Base-by-base conservation (phyloP, 495 filamentous ascomycete genomes). In the Gamarada debralockiae region DNA sequence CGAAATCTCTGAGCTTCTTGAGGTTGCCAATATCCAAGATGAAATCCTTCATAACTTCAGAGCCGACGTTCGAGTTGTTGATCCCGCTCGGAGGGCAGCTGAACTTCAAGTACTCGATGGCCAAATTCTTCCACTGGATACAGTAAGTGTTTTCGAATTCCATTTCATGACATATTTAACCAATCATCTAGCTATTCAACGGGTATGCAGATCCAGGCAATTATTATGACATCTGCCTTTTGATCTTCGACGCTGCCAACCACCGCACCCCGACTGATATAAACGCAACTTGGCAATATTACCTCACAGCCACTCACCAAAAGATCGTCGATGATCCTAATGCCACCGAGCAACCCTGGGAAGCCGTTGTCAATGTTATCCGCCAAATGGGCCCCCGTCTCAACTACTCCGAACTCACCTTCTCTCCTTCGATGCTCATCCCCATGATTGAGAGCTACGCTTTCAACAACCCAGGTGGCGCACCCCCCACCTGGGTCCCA, bases 21-120 rank as follows among this genome's bases (percentile, higher is more conserved):
- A 97, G 58, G 79, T 97, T 24, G 92, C 92, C 17, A 92, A 91
- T 58, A 89, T 99, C 55, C 93, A 99, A 67, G 89, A 95, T 60
- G 93, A 97, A 58, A 66, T 97, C 23, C 71, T 97, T 41, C 86
- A 92, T 68, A 77, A 87, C 37, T 65, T 99, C 38, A 85, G 78
- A 64, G 77, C 76, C 31, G 92, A 97, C 58, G 52, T 65, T 3
- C 82, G 93, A 33, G 75, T 96, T 34, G 59, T 68, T 4, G 64
- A 29, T 18, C 40, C 70, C 1, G 80, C 84, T 12, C 81, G 79
- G 50, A 79, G 79, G 54, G 58, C 68, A 5, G 73, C 83, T 34
- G 79, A 96, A 14, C 63, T 87, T 39, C 62, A 70, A 23, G 73
- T 79, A 15, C 73, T 99, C 20, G 81, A 95, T 65, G 87, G 87